Conservation (phyloP, 179 eudicot genomes). For the Nepenthes alata region DNA sequence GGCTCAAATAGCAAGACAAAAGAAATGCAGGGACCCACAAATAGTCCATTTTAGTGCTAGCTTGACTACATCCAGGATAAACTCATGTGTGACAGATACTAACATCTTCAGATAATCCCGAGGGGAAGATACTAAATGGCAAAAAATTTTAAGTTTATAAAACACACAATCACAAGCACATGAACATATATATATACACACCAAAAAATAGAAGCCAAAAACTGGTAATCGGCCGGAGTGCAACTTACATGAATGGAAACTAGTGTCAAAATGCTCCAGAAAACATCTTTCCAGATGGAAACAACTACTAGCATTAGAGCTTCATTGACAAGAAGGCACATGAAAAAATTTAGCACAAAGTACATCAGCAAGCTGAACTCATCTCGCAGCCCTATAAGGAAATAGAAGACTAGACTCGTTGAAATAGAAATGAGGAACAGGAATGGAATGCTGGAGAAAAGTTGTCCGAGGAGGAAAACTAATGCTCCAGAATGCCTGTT, state of each 20-base stretch:
- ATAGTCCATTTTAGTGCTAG: too few relatives aligned
- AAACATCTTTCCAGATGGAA: constrained; percentile 54
- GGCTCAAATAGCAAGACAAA: too few relatives aligned
- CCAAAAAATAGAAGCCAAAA: neutral
- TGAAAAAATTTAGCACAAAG: constrained; percentile 73
- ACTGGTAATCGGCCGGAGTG: constrained; percentile 1
- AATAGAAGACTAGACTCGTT: constrained; percentile 86
- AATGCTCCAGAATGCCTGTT: constrained; percentile 71
- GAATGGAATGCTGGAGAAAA: constrained; percentile 86
- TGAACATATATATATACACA: neutral
- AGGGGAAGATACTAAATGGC: too few relatives aligned
- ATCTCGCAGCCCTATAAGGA: constrained; percentile 69
- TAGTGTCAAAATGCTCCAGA: constrained; percentile 66
- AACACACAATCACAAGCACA: neutral
- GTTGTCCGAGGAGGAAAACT: constrained; percentile 79
- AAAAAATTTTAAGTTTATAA: too few relatives aligned
- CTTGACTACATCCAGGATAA: too few relatives aligned
- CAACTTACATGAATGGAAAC: constrained; percentile 64
- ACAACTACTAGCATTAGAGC: constrained; percentile 69
- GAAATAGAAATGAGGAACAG: constrained; percentile 90
- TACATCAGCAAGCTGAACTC: constrained; percentile 93
- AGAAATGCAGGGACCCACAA: too few relatives aligned
- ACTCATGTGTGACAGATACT: too few relatives aligned
- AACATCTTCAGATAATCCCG: too few relatives aligned
- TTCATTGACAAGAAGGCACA: constrained; percentile 82